Percentiles rank a stretch among this genome's conserved stretches.
Evolutionary conservation across 2,329 filamentous ascomycete genomes (phyloP).

Genomic region (Macroventuria anomochaeta): DNA sequence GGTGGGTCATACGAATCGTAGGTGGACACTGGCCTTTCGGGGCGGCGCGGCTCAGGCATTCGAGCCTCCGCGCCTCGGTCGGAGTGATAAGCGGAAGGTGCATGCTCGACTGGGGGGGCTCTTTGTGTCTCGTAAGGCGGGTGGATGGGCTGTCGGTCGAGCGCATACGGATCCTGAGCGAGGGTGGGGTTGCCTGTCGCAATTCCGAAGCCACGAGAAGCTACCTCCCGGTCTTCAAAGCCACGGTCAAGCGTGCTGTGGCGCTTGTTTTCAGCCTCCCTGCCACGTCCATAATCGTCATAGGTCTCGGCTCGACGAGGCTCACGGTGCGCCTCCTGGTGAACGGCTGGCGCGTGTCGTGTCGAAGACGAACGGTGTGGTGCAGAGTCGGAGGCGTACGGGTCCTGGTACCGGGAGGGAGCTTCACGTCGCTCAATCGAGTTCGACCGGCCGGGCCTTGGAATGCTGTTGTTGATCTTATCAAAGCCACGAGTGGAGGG

Average conservation of each 20-base stretch:
- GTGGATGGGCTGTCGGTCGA: slow-evolving; percentile 47
- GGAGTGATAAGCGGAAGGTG: slow-evolving; percentile 13
- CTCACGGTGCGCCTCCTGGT: slow-evolving; percentile 55
- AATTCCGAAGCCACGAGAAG: slow-evolving; percentile 57
- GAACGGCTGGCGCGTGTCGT: slow-evolving; percentile 52
- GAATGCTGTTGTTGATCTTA: slow-evolving; percentile 60
- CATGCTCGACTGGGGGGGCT: slow-evolving; percentile 25
- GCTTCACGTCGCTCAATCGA: slow-evolving; percentile 45
- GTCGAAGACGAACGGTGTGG: slow-evolving; percentile 49
- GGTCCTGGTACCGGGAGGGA: slow-evolving; percentile 41
- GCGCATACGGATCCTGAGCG: slow-evolving; percentile 43
- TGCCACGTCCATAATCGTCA: slow-evolving; percentile 53
- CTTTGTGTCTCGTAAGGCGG: slow-evolving; percentile 23
- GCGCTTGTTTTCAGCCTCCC: slow-evolving; percentile 49
- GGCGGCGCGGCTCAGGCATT: slow-evolving; percentile 37
- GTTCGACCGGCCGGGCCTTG: slow-evolving; percentile 33
- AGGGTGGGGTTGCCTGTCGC: slow-evolving; percentile 27
- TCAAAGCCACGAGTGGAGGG: slow-evolving; percentile 75
- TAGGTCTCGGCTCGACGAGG: slow-evolving; percentile 50
- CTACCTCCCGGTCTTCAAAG: slow-evolving; percentile 54
- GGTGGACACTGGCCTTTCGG: slow-evolving; percentile 8
- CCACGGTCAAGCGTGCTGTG: slow-evolving; percentile 35
- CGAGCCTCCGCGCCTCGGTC: slow-evolving; percentile 36
- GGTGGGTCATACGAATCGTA: slow-evolving; percentile 40
- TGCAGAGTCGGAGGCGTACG: slow-evolving; percentile 47